Percentiles rank a stretch among this genome's conserved stretches.
Conservation (phyloP, 768 basidiomycete genomes). For the Leccinum boreale region DNA sequence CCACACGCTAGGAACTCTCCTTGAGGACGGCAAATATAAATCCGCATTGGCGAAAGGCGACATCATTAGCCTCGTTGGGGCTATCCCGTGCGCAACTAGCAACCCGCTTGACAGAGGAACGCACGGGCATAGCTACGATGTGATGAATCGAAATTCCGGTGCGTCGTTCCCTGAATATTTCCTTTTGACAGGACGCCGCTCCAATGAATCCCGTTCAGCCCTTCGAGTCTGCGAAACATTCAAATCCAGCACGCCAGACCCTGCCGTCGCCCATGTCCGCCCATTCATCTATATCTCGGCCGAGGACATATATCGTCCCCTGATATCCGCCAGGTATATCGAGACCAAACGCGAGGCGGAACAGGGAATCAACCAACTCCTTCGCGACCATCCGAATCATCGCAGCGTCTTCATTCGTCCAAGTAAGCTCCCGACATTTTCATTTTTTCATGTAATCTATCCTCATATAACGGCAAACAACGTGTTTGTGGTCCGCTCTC, state of each 20-base stretch:
- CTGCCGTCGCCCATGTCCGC: slow-evolving; percentile 34
- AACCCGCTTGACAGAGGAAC: slow-evolving; percentile 60
- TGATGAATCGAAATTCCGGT: slow-evolving; percentile 90
- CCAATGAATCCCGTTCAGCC: slow-evolving; percentile 39
- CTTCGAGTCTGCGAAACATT: slow-evolving; percentile 78
- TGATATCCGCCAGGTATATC: slow-evolving; percentile 85
- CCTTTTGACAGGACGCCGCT: not conserved
- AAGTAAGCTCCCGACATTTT: slow-evolving; percentile 49
- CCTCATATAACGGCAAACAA: slow-evolving; percentile 9
- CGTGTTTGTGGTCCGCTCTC: slow-evolving; percentile 10
- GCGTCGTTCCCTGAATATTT: slow-evolving; percentile 27
- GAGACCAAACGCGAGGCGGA: slow-evolving; percentile 95
- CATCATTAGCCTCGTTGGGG: slow-evolving; percentile 47
- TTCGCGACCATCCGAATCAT: slow-evolving; percentile 42
- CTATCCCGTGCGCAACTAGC: slow-evolving; percentile 40
- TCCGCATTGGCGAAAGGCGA: slow-evolving; percentile 58
- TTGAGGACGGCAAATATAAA: slow-evolving; percentile 85
- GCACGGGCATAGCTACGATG: slow-evolving; percentile 60
- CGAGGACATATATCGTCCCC: slow-evolving; percentile 78
- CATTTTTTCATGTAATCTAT: slow-evolving; percentile 5
- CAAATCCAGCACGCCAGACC: slow-evolving; percentile 42
- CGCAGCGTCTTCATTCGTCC: slow-evolving; percentile 85
- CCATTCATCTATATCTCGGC: slow-evolving; percentile 96
- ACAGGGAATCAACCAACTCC: slow-evolving; percentile 54
- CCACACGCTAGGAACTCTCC: slow-evolving; percentile 88